Base-by-base conservation (phyloP, 306 rosid species). In the Purshia tridentata region DNA sequence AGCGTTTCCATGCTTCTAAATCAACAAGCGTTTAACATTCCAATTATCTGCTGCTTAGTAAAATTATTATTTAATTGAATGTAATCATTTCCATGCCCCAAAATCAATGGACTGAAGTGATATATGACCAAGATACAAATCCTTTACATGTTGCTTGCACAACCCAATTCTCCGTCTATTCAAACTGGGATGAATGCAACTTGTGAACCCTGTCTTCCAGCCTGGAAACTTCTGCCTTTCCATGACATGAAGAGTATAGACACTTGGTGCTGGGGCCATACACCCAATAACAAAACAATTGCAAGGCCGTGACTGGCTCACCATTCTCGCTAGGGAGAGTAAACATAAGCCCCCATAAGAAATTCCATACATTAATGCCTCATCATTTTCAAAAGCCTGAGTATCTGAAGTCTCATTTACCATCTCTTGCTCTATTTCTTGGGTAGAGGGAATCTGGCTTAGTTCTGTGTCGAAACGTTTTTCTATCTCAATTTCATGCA, bases 221-320 rank as follows among this genome's bases (percentile, higher is more conserved):
- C 97, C 91, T 9, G 97, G 97, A 82, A 89, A 87, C 62, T 83
- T 93, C 82, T 93, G 98, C 76, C 88, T 89, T 84, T 88, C 98
- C 98, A 93, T 93, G 48, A 93, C 90, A 65, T 91, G 93, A 77
- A 93, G 92, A 63, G 81, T 86, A 75, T 93, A 90, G 41, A 93
- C 96, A 70, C 87, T 82, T 46, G 88, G 96, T 14, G 96, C 97
- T 2, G 89, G 53, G 77, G 85, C 83, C 47, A 48, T 70, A 74
- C 98, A 90, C 46, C 98, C 96, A 16, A 85, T 54, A 46, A 90
- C 88, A 59, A 91, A 93, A 86, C 97, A 93, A 77, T 72, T 86
- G 82, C 97, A 91, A 45, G 89, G 90, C 74, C 96, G 81, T 57
- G 98, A 88, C 65, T 73, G 66, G 22, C 87, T 84, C 69, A 87